A percentile compares a stretch with the other conserved stretches of the same genome.
phyloP scores from a whole-genome alignment of 202 grass and related monocot species.

The Carex arenaria region DNA sequence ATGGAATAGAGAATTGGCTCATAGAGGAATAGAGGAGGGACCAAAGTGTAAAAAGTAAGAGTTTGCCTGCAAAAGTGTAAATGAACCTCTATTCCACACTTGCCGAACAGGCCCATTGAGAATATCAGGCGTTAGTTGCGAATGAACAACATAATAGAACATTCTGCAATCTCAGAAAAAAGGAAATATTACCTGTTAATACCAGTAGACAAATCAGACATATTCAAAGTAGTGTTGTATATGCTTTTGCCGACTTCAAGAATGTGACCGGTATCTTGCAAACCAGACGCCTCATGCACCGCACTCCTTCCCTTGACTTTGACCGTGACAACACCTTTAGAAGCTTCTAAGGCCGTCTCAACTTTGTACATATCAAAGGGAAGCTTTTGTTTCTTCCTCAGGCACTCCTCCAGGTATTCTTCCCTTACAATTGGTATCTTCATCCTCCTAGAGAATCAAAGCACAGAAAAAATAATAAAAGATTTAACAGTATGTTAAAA shows the following conservation, averaged over 20 bases:
- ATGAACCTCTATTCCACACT: no score
- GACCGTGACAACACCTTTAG: constrained; percentile 70
- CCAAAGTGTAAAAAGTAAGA: no score
- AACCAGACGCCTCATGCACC: constrained; percentile 87
- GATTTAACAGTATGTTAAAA: background rate
- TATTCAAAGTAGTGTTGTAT: constrained; percentile 94
- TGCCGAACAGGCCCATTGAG: background rate
- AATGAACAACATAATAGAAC: background rate
- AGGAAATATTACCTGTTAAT: constrained; percentile 66
- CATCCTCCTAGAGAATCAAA: constrained; percentile 62
- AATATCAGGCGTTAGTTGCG: background rate
- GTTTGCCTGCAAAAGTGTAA: no score
- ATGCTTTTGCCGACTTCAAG: constrained; percentile 88
- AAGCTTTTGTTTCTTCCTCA: constrained; percentile 64
- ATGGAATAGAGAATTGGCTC: no score
- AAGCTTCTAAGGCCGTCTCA: constrained; percentile 45
- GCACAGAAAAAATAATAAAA: background rate
- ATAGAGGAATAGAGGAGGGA: no score
- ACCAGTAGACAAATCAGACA: constrained; percentile 88
- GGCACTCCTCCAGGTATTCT: constrained; percentile 66
- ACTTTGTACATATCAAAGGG: constrained; percentile 80
- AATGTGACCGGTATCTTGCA: constrained; percentile 95
- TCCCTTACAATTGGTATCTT: constrained; percentile 83
- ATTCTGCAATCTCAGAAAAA: background rate
- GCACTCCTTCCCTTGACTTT: constrained; percentile 97